Evolutionary conservation across 2,329 filamentous ascomycete species (phyloP), one percentile per base, ranked within the genome.

Genomic region (Aurifilum marmelostoma): DNA sequence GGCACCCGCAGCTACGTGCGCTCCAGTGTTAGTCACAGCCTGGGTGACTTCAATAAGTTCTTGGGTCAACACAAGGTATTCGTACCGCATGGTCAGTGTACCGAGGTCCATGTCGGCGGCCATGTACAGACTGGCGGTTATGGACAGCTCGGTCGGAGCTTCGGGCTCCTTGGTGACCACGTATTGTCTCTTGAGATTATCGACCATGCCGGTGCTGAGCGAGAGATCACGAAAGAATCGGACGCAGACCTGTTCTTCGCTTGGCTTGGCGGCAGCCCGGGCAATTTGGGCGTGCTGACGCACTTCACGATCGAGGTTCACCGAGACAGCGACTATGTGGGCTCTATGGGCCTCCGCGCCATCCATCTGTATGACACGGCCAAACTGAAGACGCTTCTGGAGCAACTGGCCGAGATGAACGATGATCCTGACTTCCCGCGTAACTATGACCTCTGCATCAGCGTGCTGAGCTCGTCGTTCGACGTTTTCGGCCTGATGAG

Each of bases 231-330:
- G 24, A 83, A 79, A n/a, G 73, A 79, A 0, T 76, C 79, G n/a
- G 81, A 89, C 65, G 72, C 81, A 0, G 87, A 90, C 52, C 79
- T 89, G 0, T 89, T 88, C 76, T 89, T 85, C 80, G 87, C 86
- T 1, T 78, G 88, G 3, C 79, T 83, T 9, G 87, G 87, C 3
- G 87, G 87, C 2, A 87, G 88, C 2, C 85, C 84, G 0, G 87
- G 86, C 1, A 89, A 84, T 43, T 86, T 87, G 63, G 88, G 84
- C 1, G 80, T 89, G 3, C 81, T 89, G 3, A 81, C 83, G 0
- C 87, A 85, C 8, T 81, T 87, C 75, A 88, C 85, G 0, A 75
- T 84, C 37, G 78, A 83, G 69, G 80, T 81, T 27, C 67, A 69
- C 52, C 67, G 64, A n/a, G 67, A 69, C 24, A 24, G 41, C 52